phyloP scores from a whole-genome alignment of 805 yeast genomes.

The Millerago galiae region DNA sequence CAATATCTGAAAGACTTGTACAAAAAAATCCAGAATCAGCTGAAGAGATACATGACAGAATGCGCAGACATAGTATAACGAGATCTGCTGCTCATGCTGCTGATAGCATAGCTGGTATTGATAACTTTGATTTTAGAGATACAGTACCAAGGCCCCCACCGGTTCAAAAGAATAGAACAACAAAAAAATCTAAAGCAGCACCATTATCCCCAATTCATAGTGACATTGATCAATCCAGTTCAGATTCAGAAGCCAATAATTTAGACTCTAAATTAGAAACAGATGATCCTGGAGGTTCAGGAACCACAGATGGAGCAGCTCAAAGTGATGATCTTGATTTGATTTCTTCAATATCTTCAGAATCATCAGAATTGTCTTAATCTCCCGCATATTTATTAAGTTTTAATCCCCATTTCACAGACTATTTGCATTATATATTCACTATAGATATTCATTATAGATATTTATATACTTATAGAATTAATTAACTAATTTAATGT shows the following conservation, averaged over 20 bases:
- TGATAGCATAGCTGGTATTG: slow-evolving; percentile 41
- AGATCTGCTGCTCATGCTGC: slow-evolving; percentile 36
- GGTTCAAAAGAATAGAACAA: not conserved
- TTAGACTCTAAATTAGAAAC: not conserved
- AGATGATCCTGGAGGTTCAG: not conserved
- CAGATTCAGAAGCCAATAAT: not conserved
- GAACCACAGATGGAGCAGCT: not conserved
- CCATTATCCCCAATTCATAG: slow-evolving; percentile 6
- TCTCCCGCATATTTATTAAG: no score
- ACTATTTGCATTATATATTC: no score
- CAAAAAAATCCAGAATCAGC: slow-evolving; percentile 19
- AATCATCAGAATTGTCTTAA: no score
- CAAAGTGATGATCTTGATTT: not conserved
- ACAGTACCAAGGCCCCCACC: slow-evolving; percentile 9
- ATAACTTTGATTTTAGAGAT: slow-evolving; percentile 21
- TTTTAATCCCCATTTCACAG: no score
- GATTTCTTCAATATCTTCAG: not conserved
- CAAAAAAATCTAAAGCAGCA: not conserved
- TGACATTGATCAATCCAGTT: not conserved
- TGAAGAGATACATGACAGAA: slow-evolving; percentile 26
- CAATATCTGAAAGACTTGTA: slow-evolving; percentile 17
- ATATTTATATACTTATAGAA: no score
- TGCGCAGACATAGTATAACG: slow-evolving; percentile 34
- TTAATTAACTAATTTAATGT: not conserved
- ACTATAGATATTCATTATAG: no score